Evolutionary conservation across 306 rosid species (phyloP), one percentile per base, ranked within the genome.

Genomic region (Luffa aegyptiaca): DNA sequence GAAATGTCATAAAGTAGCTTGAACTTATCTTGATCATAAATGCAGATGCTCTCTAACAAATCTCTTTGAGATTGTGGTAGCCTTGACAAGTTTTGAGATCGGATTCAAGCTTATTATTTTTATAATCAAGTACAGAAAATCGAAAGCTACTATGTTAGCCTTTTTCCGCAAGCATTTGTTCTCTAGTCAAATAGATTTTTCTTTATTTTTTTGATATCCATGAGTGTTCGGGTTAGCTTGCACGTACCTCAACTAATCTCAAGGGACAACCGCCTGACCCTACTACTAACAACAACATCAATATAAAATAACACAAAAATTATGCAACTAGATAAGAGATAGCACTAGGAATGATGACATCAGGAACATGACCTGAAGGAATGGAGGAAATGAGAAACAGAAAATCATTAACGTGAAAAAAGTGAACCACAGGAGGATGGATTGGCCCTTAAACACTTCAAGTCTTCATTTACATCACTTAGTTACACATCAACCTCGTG

Each of bases 1-100:
- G 56, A 81, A 62, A 68, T 84, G 44, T 85, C 41, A 62, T 20
- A 59, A 45, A 46, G 39, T 75, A 75, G 62, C n/a, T 53, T 17
- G 46, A 51, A 52, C 18, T 75, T 33, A 13, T 46, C 77, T 14
- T 20, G 10, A 26, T 21, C 39, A 46, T 8, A 46, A 48, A 48
- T 46, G 42, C 58, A 72, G 77, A 72, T 46, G 58, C 42, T 46
- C 20, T 26, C 56, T 72, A 72, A 72, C 41, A 48, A 72, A 72
- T 5, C 77, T 31, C 77, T 26, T 45, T 46, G 42, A 72, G 77
- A 72, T 26, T 45, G 31, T 31, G n/a, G 57, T 21, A 72, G 6
- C 57, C 58, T 14, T 16, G 14, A 45, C 42, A 46, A 46, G 58
- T 33, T 72, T 72, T 13, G 21, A 46, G 42, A 46, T 21, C 58